A percentile compares a stretch with the other conserved stretches of the same genome.
Conservation (phyloP, 2,329 filamentous ascomycete genomes). For the Penicillium sclerotiorum region DNA sequence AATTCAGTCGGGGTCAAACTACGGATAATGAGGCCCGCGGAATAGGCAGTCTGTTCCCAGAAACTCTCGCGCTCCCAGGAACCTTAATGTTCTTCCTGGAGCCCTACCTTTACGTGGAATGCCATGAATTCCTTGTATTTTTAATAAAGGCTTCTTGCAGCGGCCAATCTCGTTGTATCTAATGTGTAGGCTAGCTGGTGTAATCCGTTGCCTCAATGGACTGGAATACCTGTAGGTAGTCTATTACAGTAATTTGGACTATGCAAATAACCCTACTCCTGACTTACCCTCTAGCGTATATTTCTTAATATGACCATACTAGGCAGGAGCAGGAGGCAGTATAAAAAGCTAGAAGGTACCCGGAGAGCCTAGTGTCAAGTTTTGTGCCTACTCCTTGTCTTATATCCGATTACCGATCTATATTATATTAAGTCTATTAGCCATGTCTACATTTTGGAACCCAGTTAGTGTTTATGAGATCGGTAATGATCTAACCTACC, state of each 20-base stretch:
- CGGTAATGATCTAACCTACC: not conserved
- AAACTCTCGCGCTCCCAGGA: too few relatives aligned
- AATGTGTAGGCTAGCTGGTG: not conserved
- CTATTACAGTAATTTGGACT: too few relatives aligned
- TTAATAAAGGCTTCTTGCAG: not conserved
- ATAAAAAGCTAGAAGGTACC: not conserved
- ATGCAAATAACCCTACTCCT: too few relatives aligned
- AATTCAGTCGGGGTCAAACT: not conserved
- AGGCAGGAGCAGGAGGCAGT: not conserved
- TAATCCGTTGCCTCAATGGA: too few relatives aligned
- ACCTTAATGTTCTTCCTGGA: not conserved
- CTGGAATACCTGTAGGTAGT: too few relatives aligned
- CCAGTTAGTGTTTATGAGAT: not conserved
- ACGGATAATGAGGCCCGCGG: not conserved
- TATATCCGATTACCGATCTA: not conserved
- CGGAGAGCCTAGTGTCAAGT: not conserved
- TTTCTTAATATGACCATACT: too few relatives aligned
- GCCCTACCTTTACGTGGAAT: not conserved
- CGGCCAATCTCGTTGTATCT: not conserved
- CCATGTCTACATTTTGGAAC: not conserved
- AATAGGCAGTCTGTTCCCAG: not conserved
- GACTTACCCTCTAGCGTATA: too few relatives aligned
- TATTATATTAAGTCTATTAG: not conserved
- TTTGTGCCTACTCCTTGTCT: not conserved
- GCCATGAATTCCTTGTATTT: not conserved